A percentile compares a stretch with the other conserved stretches of the same genome.
These are phyloP conservation scores for Jacaranda copaia DNA, from an alignment of 257 asterid genomes.

Conservation along the genomic window DNA sequence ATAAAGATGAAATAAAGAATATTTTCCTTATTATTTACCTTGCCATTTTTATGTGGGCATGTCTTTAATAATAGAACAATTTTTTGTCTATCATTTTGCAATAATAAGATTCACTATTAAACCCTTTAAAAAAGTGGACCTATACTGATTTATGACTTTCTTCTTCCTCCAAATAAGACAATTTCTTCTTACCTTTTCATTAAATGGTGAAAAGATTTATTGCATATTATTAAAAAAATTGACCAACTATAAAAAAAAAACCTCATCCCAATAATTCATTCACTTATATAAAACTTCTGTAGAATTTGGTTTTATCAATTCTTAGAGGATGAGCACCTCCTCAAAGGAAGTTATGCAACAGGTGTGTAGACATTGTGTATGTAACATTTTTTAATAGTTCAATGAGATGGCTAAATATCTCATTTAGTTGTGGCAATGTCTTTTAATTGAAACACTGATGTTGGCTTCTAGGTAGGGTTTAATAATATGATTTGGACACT, in stretches of 20 bases:
- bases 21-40: background rate
- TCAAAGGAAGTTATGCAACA: constrained; percentile 25
- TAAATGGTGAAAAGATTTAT: background rate
- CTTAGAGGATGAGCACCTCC: constrained; percentile 26
- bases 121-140: background rate
- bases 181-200: constrained; percentile 1
- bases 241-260: constrained; percentile 27
- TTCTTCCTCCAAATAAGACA: constrained; percentile 1
- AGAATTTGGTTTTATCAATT: background rate
- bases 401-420: background rate
- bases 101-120: background rate
- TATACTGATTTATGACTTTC: too few relatives aligned
- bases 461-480: too few relatives aligned
- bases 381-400: background rate
- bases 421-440: too few relatives aligned
- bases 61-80: background rate
- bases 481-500: too few relatives aligned
- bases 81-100: background rate
- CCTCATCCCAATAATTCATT: background rate
- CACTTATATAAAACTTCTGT: background rate
- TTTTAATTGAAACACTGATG: too few relatives aligned
- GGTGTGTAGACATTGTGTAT: constrained; percentile 7
- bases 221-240: background rate
- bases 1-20: background rate
- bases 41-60: background rate